Conservation (phyloP, 345 rosid species). For the Trapa incisa region DNA sequence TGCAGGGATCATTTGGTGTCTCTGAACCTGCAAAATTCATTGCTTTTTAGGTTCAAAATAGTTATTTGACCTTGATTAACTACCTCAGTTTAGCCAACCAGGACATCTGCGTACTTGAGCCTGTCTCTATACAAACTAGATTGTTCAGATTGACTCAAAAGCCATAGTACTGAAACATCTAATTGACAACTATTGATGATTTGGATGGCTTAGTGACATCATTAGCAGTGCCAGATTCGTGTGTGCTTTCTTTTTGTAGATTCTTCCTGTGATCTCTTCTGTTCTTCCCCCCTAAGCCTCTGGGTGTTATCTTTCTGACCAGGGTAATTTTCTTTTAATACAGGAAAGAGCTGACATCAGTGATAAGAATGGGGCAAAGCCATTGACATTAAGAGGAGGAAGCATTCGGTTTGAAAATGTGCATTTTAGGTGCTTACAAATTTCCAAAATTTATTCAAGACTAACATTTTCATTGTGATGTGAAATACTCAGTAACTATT, state of each 20-base stretch:
- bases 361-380: constrained; percentile 49
- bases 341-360: constrained; percentile 87
- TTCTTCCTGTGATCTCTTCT: neutral
- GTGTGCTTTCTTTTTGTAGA: neutral
- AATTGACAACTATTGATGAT: neutral
- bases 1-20: too few relatives aligned
- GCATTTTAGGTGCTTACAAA: constrained; percentile 57
- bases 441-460: neutral
- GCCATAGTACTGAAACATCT: neutral
- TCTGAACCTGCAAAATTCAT: too few relatives aligned
- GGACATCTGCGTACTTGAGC: neutral
- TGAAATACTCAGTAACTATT: neutral
- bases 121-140: neutral
- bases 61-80: neutral
- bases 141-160: neutral
- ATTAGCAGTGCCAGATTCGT: neutral
- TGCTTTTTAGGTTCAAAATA: too few relatives aligned
- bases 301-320: neutral
- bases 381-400: constrained; percentile 68
- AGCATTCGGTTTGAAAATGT: constrained; percentile 73
- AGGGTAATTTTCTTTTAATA: neutral
- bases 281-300: neutral
- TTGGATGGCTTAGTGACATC: neutral
- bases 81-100: neutral
- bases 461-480: neutral